These are phyloP conservation scores for Delonix regia DNA, from an alignment of 306 rosid species.

Conservation along the genomic window DNA sequence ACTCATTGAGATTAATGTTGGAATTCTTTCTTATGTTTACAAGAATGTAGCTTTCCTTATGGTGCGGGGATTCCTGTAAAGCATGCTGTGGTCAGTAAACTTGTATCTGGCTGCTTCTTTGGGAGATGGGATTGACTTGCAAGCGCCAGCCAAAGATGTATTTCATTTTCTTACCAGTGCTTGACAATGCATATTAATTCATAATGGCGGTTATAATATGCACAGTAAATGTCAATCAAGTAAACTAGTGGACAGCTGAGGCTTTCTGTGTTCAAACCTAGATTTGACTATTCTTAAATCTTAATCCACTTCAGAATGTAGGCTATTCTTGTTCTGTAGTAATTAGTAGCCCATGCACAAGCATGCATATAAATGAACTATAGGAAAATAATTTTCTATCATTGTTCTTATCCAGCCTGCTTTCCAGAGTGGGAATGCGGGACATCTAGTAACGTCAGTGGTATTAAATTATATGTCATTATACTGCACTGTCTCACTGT, in stretches of 20 bases:
- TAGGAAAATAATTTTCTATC: not conserved
- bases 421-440: not conserved
- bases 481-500: conserved; percentile 1
- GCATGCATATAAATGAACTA: not conserved
- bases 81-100: not conserved
- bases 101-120: not conserved
- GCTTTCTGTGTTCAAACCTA: not conserved
- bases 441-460: not conserved
- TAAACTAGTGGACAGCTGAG: not conserved
- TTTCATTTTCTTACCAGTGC: not conserved
- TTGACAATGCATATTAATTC: not conserved
- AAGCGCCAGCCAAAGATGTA: not conserved
- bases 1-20: not conserved
- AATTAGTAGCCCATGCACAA: not conserved
- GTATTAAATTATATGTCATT: not conserved
- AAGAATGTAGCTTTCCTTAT: not conserved
- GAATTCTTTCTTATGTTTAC: not conserved
- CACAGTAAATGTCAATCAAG: not conserved
- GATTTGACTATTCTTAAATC: not conserved
- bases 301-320: not conserved
- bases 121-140: not conserved
- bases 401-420: not conserved
- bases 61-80: not conserved
- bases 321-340: not conserved
- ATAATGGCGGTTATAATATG: not conserved